Conservation (phyloP, 495 filamentous ascomycete genomes). For the Xylaria telfairii region DNA sequence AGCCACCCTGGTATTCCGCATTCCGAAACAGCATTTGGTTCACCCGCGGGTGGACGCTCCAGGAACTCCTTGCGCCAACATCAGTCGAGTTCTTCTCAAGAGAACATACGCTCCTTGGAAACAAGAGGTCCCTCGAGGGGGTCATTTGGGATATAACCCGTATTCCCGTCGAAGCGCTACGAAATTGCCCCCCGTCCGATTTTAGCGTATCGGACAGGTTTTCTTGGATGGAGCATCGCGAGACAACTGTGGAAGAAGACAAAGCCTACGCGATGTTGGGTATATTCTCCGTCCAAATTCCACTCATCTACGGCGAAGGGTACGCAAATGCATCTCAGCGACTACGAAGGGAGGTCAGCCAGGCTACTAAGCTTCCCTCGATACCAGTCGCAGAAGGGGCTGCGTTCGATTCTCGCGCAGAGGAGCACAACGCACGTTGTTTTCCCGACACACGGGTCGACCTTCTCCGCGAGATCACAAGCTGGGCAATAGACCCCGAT, state of each 20-base stretch:
- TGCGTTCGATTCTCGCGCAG: constrained; percentile 25
- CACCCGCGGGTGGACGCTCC: constrained; percentile 30
- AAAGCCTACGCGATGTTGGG: constrained; percentile 47
- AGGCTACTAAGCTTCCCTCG: not conserved
- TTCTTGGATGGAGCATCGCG: constrained; percentile 42
- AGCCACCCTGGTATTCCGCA: not conserved
- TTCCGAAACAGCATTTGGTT: constrained; percentile 26
- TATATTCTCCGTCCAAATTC: constrained; percentile 42
- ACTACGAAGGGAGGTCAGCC: constrained; percentile 35
- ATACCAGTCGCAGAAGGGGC: not conserved
- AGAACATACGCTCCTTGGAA: constrained; percentile 36
- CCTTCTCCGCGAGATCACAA: not conserved
- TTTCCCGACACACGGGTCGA: not conserved
- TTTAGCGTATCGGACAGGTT: constrained; percentile 37
- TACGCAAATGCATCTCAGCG: constrained; percentile 40
- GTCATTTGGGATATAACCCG: constrained; percentile 30
- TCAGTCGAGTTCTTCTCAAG: constrained; percentile 42
- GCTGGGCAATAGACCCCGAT: constrained; percentile 24
- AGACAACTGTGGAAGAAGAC: constrained; percentile 44
- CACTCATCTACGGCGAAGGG: constrained; percentile 47
- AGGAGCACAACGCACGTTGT: constrained; percentile 15
- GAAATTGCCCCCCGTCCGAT: constrained; percentile 14
- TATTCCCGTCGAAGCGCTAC: constrained; percentile 33
- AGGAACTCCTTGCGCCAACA: constrained; percentile 41
- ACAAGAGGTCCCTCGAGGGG: constrained; percentile 33